These are phyloP conservation scores for Apiospora marii DNA, from an alignment of 2,329 filamentous ascomycete genomes.

Conservation along the genomic window DNA sequence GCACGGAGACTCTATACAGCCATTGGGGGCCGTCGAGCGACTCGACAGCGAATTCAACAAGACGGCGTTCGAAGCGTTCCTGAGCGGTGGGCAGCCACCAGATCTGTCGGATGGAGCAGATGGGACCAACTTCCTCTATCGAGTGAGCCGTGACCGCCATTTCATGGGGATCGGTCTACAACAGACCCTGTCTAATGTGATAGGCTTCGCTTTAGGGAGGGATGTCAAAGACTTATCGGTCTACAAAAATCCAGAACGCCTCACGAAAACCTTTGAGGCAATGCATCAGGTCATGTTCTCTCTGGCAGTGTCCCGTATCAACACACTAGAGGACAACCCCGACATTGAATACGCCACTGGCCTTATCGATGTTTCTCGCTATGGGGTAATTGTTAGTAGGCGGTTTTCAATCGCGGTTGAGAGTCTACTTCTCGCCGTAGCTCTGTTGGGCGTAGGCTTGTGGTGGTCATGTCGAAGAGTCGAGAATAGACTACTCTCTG, in stretches of 20 bases:
- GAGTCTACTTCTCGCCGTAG: background rate
- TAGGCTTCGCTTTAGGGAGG: background rate
- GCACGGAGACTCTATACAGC: background rate
- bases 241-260: background rate
- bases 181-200: background rate
- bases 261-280: background rate
- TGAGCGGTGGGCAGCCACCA: background rate
- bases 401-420: background rate
- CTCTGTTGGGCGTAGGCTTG: background rate
- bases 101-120: background rate
- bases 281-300: background rate
- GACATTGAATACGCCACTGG: too few species aligned
- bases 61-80: background rate
- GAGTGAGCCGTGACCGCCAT: background rate
- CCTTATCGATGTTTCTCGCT: background rate
- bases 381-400: background rate
- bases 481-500: background rate
- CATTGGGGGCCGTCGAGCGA: background rate
- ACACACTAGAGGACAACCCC: too few species aligned
- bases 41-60: background rate
- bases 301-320: background rate
- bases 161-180: background rate
- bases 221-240: background rate
- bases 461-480: background rate
- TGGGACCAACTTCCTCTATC: background rate